Conservation (phyloP, 2,329 filamentous ascomycete genomes). For the Dryadomyces sulphureus region DNA sequence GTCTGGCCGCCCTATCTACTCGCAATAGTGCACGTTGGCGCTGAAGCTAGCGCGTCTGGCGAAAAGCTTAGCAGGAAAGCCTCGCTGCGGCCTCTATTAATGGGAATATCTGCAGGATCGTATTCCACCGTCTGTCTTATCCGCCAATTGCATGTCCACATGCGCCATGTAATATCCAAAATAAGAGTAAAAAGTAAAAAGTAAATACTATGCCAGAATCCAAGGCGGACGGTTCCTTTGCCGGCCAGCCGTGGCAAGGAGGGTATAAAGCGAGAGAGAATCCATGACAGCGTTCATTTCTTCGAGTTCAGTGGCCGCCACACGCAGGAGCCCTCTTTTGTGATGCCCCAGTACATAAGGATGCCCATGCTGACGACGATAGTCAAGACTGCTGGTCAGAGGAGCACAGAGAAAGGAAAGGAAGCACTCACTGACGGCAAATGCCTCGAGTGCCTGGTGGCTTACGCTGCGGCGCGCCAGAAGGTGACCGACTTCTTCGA, state of each 20-base stretch:
- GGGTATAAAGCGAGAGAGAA: neutral
- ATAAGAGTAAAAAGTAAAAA: neutral
- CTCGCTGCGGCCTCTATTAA: no score
- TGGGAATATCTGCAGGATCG: no score
- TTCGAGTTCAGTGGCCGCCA: neutral
- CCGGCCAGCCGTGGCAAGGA: neutral
- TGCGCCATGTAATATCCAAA: no score
- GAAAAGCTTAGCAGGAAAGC: no score
- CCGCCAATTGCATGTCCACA: neutral
- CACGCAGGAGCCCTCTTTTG: slow-evolving; percentile 1
- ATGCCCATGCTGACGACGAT: slow-evolving; percentile 6
- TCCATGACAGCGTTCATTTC: neutral
- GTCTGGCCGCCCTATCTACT: no score
- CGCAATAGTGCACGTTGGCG: no score
- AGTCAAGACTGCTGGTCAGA: neutral
- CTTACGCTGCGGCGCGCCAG: slow-evolving; percentile 3
- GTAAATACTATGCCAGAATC: no score
- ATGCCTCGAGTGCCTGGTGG: slow-evolving; percentile 3
- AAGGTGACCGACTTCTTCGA: neutral
- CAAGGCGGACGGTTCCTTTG: neutral
- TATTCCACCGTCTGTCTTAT: no score
- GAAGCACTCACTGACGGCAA: neutral
- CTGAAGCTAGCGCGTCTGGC: no score
- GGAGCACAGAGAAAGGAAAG: no score
- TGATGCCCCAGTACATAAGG: slow-evolving; percentile 5